Conservation (phyloP, 805 yeast genomes). For the Cyberlindnera sargentensis region DNA sequence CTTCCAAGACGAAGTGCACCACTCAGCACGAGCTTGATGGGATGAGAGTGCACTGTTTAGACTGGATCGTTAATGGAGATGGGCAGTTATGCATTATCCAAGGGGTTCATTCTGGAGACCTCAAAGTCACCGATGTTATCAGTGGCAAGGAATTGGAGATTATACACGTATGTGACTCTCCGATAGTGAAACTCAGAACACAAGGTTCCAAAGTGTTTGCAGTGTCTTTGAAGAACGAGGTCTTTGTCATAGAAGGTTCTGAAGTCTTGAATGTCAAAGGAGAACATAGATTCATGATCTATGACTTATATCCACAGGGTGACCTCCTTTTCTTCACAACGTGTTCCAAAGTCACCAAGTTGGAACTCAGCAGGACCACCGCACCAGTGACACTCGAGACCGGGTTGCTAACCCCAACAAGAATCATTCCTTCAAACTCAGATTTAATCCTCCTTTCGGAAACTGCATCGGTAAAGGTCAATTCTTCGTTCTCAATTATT, state of each 20-base stretch:
- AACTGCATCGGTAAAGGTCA: conserved; percentile 4
- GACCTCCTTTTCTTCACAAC: conserved; percentile 7
- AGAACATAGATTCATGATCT: conserved; percentile 12
- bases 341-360: conserved; percentile 6
- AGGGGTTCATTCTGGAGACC: conserved; percentile 19
- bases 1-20: conserved; percentile 1
- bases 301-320: conserved; percentile 9
- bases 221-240: conserved; percentile 15
- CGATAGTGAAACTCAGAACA: conserved; percentile 10
- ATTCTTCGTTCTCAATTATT: background rate
- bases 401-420: conserved; percentile 6
- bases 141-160: background rate
- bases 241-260: conserved; percentile 6
- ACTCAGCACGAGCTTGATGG: conserved; percentile 13
- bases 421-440: conserved; percentile 7
- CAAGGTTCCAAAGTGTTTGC: conserved; percentile 4
- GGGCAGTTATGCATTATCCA: conserved; percentile 4
- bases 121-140: conserved; percentile 1
- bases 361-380: background rate
- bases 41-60: conserved; percentile 11
- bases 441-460: conserved; percentile 8
- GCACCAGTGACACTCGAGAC: background rate
- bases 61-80: conserved; percentile 12
- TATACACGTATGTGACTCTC: conserved; percentile 5
- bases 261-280: conserved; percentile 2